Evolutionary conservation across 2,329 filamentous ascomycete genomes (phyloP), one percentile per base, ranked within the genome.

Genomic region (Fusarium sp.): DNA sequence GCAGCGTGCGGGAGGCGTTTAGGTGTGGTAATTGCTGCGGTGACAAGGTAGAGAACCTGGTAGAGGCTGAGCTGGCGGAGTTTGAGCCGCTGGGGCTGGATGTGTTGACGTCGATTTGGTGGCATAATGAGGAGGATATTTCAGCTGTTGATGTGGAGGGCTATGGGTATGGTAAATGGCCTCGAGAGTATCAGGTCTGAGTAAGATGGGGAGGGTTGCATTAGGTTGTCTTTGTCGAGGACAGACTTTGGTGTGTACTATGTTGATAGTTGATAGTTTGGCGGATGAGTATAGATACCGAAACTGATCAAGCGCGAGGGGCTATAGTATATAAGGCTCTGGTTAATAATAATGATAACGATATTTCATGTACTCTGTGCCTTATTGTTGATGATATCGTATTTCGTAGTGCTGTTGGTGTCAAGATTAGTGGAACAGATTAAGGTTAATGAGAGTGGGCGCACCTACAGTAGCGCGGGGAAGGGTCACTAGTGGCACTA

Each of bases 371-470:
- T 28, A 22, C 10, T 15, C 14, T 14, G n/a, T 44, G 30, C 14
- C 17, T 7, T 33, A n/a, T 35, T 24, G 11, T 22, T n/a, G 9
- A 39, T 14, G 17, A 17, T 5, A 37, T 37, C 33, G 17, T 37
- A 37, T 37, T 17, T 37, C 17, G 33, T 37, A 17, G 33, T 37
- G 33, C 15, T 8, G 20, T 19, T 40, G 26, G 17, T 37, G 14
- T 10, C 15, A 32, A 19, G 35, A 56, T 56, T 63, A 56, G 43
- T 62, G 60, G 50, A 57, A 56, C 54, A 32, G 26, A 41, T 52
- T 50, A 65, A 56, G 61, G 61, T 64, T 64, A 47, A 52, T 59
- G 41, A 24, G n/a, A 57, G 62, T 46, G 62, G 62, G 55, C 50
- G 50, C 57, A 56, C 33, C 33, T 60, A 50, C 46, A 40, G 50